Evolutionary conservation across 257 asterid genomes (phyloP), one percentile per base, ranked within the genome.

Genomic region (Plectranthus barbatus): DNA sequence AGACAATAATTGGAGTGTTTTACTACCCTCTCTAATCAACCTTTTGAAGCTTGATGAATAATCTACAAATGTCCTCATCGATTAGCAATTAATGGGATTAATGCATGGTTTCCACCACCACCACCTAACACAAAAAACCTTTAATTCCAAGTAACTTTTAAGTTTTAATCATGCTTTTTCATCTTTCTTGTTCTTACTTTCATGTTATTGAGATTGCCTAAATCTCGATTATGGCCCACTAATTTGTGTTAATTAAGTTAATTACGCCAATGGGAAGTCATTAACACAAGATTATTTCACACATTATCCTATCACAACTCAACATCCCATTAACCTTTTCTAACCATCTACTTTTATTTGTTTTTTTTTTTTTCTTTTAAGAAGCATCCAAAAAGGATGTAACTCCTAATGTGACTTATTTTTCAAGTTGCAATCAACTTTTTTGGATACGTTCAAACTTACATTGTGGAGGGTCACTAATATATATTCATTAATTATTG

Each of bases 181-280:
- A 59, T 59, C 57, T 61, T 84, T 76, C 64, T 78, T 86, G 74
- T 77, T 90, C 80, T 83, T 79, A 81, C 84, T 71, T 84, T 84
- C 94, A 62, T 63, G 51, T 12, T 21, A 24, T 58, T 79, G 72
- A 75, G 97, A 90, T 87, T 76, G 64, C 83, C 92, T 81, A 55
- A 81, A 90, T 90, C 96, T 8, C 10, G 11, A 46, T 21, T 7
- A 15, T 70, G 88, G 70, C 91, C 97, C 86, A 60, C 84, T 55
- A 66, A 78, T 71, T 76, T 74, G 80, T 77, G 79, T 62, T 83
- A 75, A 72, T 75, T 86, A 75, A 80, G 55, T 41, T 57, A 80
- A 81, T 72, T 77, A 52, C 71, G 65, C 90, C 93, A 82, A 84
- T 84, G 66, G 45, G 79, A 62, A 60, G 56, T 51, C 59, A 45